phyloP scores from a whole-genome alignment of 2,329 filamentous ascomycete genomes.

The Microdochium trichocladiopsis region DNA sequence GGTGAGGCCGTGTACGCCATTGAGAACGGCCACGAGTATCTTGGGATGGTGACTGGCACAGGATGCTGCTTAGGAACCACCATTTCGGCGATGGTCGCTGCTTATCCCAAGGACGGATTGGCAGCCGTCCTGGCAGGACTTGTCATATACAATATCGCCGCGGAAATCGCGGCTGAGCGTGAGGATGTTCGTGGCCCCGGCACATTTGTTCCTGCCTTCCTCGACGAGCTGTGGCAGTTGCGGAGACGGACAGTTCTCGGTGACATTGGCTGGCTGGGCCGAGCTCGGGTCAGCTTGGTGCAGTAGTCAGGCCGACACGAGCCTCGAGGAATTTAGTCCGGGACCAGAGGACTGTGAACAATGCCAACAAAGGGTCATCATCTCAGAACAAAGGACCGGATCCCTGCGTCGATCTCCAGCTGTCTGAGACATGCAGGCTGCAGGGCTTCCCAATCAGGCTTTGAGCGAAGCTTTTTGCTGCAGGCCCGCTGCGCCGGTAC shows the following conservation, averaged over 20 bases:
- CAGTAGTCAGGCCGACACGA: not conserved
- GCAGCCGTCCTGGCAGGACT: slow-evolving; percentile 66
- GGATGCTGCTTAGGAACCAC: slow-evolving; percentile 83
- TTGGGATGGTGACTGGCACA: slow-evolving; percentile 68
- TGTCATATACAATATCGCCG: slow-evolving; percentile 68
- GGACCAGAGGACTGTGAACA: not conserved
- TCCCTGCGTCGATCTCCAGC: not conserved
- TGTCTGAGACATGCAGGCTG: not conserved
- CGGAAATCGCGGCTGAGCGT: slow-evolving; percentile 60
- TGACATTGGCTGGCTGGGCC: slow-evolving; percentile 42
- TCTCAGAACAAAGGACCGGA: not conserved
- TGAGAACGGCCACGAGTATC: slow-evolving; percentile 66
- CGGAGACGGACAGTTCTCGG: slow-evolving; percentile 39
- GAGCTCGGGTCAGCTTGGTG: slow-evolving; percentile 33
- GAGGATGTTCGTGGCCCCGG: slow-evolving; percentile 69
- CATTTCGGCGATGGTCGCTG: slow-evolving; percentile 68
- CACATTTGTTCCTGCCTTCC: slow-evolving; percentile 76
- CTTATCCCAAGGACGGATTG: slow-evolving; percentile 56
- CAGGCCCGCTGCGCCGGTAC: not conserved
- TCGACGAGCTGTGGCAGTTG: slow-evolving; percentile 60
- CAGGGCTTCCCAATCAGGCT: not conserved
- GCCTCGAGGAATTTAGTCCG: not conserved
- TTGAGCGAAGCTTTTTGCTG: not conserved
- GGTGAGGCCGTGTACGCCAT: slow-evolving; percentile 61
- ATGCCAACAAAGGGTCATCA: not conserved